Base-by-base conservation (phyloP, 495 filamentous ascomycete genomes). In the Penicillium cataractarum region DNA sequence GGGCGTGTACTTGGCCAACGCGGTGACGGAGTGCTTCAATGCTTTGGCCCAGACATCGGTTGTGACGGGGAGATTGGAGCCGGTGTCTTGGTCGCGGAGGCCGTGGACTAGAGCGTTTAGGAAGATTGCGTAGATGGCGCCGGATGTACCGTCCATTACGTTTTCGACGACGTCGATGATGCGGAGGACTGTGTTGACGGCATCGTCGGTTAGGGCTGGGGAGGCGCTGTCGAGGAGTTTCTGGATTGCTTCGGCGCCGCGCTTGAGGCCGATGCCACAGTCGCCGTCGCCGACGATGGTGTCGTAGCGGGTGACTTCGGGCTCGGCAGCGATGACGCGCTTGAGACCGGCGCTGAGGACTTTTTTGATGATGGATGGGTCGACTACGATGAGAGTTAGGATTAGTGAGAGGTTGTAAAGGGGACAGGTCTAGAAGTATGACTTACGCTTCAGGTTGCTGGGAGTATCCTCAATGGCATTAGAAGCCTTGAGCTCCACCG, bases 281-380 rank as follows among this genome's bases (percentile, higher is more conserved):
- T 99, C 95, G 44, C 95, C 95, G 73, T 99, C 95, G 52, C 95
- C 95, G 53, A 97, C 92, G 27, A 96, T 85, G 1, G 92, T 96
- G 71, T 99, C 95, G 72, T 88, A 97, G 57, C 83, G 87, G 8
- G 96, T 97, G 29, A 98, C 84, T 58, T 93, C 87, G 4, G 90
- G 86, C 69, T 99, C 95, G 1, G 86, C 90, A 0, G 78, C 82
- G 61, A 97, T 90, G 48, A 98, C 73, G 46, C 80, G 80, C 54
- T 90, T 76, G 15, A 97, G 80, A 3, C 84, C 94, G n/a, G 82
- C 72, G n/a, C 76, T 76, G 7, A 98, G 78, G 10, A 83, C 82
- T 37, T 81, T 80, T 66, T 83, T 86, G 15, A 92, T 81, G 7
- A 77, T 63, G 40, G 64, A 57, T 1, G 82, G 75, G 64, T 97